A percentile compares a stretch with the other conserved stretches of the same genome.
These are phyloP conservation scores for Candida neerlandica DNA, from an alignment of 1,139 yeast species.

Conservation along the genomic window DNA sequence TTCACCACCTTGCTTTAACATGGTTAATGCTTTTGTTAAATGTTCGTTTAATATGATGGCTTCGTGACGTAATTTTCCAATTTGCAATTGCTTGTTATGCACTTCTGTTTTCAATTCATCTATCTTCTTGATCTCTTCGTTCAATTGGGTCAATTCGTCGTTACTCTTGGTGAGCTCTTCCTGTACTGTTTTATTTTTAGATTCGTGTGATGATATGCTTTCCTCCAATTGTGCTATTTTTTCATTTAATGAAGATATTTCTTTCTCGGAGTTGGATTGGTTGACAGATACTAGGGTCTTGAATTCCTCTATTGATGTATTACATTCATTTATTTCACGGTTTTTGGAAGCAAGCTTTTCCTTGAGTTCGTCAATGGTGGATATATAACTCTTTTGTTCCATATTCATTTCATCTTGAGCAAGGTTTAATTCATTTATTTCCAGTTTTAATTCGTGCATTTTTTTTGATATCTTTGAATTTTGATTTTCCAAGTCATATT, in stretches of 20 bases:
- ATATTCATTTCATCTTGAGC: constrained; percentile 50
- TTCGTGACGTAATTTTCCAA: constrained; percentile 93
- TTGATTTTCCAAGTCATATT: constrained; percentile 45
- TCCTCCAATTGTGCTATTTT: constrained; percentile 18
- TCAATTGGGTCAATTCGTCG: constrained; percentile 7
- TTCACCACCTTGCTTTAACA: constrained; percentile 69
- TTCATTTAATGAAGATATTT: constrained; percentile 17
- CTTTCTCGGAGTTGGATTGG: constrained; percentile 9
- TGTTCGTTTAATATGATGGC: constrained; percentile 95
- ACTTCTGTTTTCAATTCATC: constrained; percentile 34
- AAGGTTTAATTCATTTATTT: constrained; percentile 50
- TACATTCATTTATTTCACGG: constrained; percentile 21
- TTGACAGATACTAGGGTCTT: constrained; percentile 14
- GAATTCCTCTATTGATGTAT: constrained; percentile 14
- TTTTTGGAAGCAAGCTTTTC: constrained; percentile 31
- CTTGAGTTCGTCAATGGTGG: constrained; percentile 51
- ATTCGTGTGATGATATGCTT: constrained; percentile 5
- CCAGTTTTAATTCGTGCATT: constrained; percentile 42
- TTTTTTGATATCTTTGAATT: constrained; percentile 35
- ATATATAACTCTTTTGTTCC: constrained; percentile 42
- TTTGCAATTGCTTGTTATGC: constrained; percentile 74
- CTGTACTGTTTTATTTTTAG: constrained; percentile 10
- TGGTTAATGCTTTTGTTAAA: constrained; percentile 81
- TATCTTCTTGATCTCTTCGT: constrained; percentile 14
- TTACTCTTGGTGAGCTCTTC: constrained; percentile 12